A percentile compares a stretch with the other conserved stretches of the same genome.
These are phyloP conservation scores for Lachnellula occidentalis DNA, from an alignment of 2,329 filamentous ascomycete species.

Conservation along the genomic window DNA sequence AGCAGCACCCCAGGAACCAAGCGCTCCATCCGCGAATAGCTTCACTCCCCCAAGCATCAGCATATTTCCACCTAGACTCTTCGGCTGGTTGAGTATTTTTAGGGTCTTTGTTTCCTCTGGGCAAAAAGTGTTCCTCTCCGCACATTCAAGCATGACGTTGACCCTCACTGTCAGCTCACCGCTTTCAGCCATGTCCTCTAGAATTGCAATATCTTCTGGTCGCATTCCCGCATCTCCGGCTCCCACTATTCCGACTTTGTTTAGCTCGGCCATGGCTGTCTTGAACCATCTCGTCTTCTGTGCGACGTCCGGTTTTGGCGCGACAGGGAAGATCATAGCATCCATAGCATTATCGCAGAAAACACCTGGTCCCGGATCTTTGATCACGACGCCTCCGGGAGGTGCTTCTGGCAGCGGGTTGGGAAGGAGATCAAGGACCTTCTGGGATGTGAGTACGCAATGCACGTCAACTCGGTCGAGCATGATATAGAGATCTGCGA, in stretches of 20 bases:
- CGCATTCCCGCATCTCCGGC: constrained; percentile 63
- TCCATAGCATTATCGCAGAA: constrained; percentile 73
- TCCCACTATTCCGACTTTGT: constrained; percentile 60
- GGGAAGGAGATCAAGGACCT: constrained; percentile 57
- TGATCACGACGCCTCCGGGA: constrained; percentile 59
- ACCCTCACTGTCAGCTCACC: constrained; percentile 57
- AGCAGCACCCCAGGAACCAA: constrained; percentile 67
- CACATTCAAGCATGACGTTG: constrained; percentile 64
- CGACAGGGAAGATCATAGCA: constrained; percentile 45
- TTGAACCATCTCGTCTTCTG: constrained; percentile 50
- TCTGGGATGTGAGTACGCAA: constrained; percentile 63
- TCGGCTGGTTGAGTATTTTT: constrained; percentile 15
- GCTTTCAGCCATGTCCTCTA: constrained; percentile 43
- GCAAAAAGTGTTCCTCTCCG: constrained; percentile 59
- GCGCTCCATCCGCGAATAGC: constrained; percentile 63
- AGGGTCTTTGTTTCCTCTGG: constrained; percentile 42
- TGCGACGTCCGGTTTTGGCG: constrained; percentile 50
- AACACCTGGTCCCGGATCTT: constrained; percentile 57
- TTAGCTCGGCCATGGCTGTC: constrained; percentile 56
- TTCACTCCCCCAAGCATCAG: constrained; percentile 60
- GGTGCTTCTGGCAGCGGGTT: constrained; percentile 40
- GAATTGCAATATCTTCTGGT: constrained; percentile 49
- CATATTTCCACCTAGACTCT: constrained; percentile 17
- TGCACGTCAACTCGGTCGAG: constrained; percentile 66
- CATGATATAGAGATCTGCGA: constrained; percentile 59